Conservation (phyloP, 257 asterid genomes). For the Plantago elongata region DNA sequence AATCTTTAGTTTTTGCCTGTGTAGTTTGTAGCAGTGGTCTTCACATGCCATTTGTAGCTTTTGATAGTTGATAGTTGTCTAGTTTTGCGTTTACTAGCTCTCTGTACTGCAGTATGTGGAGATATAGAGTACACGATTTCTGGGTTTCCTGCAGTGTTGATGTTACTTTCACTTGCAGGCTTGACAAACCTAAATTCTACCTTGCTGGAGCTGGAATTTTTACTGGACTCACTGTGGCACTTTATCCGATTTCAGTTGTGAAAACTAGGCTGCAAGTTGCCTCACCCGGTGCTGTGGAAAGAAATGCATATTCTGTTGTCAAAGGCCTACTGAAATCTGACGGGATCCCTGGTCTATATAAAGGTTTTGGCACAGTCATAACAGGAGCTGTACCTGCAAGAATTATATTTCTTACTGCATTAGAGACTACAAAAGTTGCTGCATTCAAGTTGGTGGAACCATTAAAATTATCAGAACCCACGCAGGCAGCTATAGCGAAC, state of each 20-base stretch:
- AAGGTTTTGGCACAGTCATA: slow-evolving; percentile 83
- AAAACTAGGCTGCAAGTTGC: slow-evolving; percentile 89
- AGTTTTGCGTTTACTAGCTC: background rate
- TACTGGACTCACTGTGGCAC: slow-evolving; percentile 73
- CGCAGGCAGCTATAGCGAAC: slow-evolving; percentile 87
- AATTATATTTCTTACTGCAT: slow-evolving; percentile 78
- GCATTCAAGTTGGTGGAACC: slow-evolving; percentile 65
- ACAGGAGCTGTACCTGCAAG: slow-evolving; percentile 92
- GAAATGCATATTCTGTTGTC: slow-evolving; percentile 66
- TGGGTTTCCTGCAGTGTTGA: slow-evolving; percentile 11
- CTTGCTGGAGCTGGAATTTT: slow-evolving; percentile 89
- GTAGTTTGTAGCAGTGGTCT: background rate
- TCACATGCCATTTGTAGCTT: background rate
- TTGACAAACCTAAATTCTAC: slow-evolving; percentile 73
- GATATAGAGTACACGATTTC: background rate
- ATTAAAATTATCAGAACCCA: slow-evolving; percentile 67
- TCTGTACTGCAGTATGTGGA: background rate
- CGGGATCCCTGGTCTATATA: slow-evolving; percentile 77
- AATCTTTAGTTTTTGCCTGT: no score
- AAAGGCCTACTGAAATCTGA: slow-evolving; percentile 65
- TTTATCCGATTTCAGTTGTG: slow-evolving; percentile 86
- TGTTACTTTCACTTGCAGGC: slow-evolving; percentile 42
- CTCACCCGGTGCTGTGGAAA: slow-evolving; percentile 49
- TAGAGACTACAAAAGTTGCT: slow-evolving; percentile 79
- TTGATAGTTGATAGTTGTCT: background rate